Evolutionary conservation across 768 basidiomycete genomes (phyloP), one percentile per base, ranked within the genome.

Genomic region (Podaxis rugospora): DNA sequence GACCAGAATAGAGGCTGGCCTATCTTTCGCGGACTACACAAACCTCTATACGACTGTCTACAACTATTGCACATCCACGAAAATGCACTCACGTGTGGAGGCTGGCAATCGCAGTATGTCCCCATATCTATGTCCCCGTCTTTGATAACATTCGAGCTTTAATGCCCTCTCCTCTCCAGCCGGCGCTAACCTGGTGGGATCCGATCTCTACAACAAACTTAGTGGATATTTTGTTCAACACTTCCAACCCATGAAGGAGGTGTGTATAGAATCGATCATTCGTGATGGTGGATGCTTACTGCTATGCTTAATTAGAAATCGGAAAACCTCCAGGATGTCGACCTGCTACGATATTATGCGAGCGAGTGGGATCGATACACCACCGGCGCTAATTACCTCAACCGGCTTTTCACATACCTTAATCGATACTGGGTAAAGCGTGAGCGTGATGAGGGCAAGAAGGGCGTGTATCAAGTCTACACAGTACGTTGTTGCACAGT

Each of bases 341-440:
- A 89, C n/a, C 82, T 99, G 21, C 77, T 99, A 61, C 88, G 89
- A 67, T 98, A 92, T 72, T 99, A 98, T 70, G 94, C 93, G 2
- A 72, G 78, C 62, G 92, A 98, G 71, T 98, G 97, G 97, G 91
- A 94, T 71, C 84, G 94, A 47, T 98, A 98, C 74, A 99, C 97
- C 0, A 96, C 89, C 0, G 96, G 97, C 65, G 95, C 97, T 1
- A 95, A 92, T 72, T 98, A 95, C 71, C 89, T 98, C 71, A 96
- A 98, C 71, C 90, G 97, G 61, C 75, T 99, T 39, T 98, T 98
- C 79, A 93, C 93, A 9, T 98, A 98, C 76, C 84, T 99, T 61
- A 98, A 98, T 74, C 91, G 97, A 32, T 95, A 98, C 73, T 99
- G 97, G 97, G 97, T 99, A 52, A 98, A 97, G 76, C 86, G 97